Conservation (phyloP, 352 stramenopile genomes). For the Paralagenidium karlingii region DNA sequence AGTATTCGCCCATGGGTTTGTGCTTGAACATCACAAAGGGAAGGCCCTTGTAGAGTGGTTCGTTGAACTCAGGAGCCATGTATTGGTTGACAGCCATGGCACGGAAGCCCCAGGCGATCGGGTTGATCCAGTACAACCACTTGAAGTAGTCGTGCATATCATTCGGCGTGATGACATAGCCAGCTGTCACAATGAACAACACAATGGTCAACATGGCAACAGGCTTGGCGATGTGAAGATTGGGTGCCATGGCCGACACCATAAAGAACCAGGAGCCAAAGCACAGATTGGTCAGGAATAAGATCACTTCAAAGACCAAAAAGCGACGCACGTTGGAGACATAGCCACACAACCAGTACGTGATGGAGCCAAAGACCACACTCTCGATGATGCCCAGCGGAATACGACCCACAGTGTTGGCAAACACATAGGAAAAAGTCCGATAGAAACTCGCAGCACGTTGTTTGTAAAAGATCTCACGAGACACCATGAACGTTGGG, state of each 20-base stretch:
- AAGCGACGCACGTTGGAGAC: background rate
- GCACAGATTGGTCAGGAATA: conserved; percentile 6
- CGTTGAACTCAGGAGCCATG: conserved; percentile 1
- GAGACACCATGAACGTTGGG: conserved; percentile 1
- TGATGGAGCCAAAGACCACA: conserved; percentile 2
- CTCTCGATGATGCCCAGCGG: conserved; percentile 3
- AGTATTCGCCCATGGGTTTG: conserved; percentile 2
- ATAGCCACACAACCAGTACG: conserved; percentile 12
- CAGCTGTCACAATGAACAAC: conserved; percentile 5
- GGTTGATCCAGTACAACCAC: conserved; percentile 6
- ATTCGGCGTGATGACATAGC: conserved; percentile 3
- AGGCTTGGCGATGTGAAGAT: conserved; percentile 5
- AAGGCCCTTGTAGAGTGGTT: background rate
- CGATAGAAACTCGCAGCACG: conserved; percentile 6
- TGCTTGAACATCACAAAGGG: background rate
- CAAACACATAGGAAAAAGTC: conserved; percentile 5
- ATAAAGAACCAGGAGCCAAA: conserved; percentile 7
- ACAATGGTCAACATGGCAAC: conserved; percentile 1
- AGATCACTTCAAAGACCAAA: conserved; percentile 8
- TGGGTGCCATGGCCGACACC: conserved; percentile 5
- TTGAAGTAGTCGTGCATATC: conserved; percentile 4
- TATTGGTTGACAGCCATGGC: conserved; percentile 5
- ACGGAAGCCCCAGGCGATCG: conserved; percentile 5
- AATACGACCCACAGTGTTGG: conserved; percentile 1
- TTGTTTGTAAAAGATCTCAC: conserved; percentile 22